Evolutionary conservation across 2,329 filamentous ascomycete genomes (phyloP).

Genomic region (Coniochaeta pulveracea): DNA sequence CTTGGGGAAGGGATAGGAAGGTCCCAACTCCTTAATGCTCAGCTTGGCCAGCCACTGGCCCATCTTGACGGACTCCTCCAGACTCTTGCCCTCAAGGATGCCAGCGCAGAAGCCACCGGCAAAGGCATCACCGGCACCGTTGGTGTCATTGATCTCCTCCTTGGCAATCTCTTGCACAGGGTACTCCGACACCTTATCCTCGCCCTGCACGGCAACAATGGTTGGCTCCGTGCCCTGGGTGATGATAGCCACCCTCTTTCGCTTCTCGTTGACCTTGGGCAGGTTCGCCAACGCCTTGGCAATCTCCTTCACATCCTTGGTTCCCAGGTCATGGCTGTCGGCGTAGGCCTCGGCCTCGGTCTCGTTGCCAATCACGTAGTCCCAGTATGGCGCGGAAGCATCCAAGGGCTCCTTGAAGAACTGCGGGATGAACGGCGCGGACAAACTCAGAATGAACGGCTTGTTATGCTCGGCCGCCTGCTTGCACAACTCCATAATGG

Average conservation of each 20-base stretch:
- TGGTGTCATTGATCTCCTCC: conserved; percentile 85
- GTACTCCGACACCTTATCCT: conserved; percentile 62
- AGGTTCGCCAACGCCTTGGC: conserved; percentile 76
- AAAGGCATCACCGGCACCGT: conserved; percentile 93
- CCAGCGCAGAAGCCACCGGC: conserved; percentile 89
- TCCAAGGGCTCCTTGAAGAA: conserved; percentile 98
- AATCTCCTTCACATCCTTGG: conserved; percentile 72
- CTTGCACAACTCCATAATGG: conserved; percentile 80
- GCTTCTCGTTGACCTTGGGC: conserved; percentile 82
- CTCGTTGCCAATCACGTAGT: conserved; percentile 96
- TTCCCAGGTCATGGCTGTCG: conserved; percentile 64
- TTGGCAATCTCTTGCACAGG: conserved; percentile 69
- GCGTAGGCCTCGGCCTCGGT: conserved; percentile 84
- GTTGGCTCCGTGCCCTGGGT: conserved; percentile 93
- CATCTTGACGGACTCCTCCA: conserved; percentile 74
- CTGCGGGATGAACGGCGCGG: conserved; percentile 88
- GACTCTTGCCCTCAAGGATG: conserved; percentile 69
- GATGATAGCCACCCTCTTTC: conserved; percentile 78
- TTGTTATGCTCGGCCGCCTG: conserved; percentile 87
- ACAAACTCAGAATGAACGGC: conserved; percentile 81
- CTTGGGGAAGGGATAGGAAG: conserved; percentile 83
- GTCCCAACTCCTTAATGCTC: conserved; percentile 90
- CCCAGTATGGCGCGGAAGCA: conserved; percentile 78
- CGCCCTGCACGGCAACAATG: conserved; percentile 66
- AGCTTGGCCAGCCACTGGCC: conserved; percentile 93